Percentiles rank a stretch among this genome's conserved stretches.
Evolutionary conservation across 73 alveolate species (phyloP).

Genomic region (Effrenium voratum): DNA sequence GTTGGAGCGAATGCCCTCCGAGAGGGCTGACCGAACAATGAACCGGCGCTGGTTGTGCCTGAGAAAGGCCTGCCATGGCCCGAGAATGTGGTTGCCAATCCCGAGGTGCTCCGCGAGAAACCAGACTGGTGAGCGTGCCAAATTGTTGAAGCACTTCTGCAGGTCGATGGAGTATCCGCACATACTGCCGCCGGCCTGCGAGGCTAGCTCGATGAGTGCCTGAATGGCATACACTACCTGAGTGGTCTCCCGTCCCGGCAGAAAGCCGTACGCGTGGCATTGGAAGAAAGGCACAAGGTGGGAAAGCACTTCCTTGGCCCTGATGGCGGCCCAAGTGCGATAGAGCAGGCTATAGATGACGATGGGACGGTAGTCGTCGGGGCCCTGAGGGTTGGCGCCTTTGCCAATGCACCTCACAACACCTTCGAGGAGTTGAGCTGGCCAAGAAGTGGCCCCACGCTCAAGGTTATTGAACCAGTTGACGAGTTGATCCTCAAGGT

Average conservation of each 20-base stretch:
- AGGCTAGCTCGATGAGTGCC: not conserved
- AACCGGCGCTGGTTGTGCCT: not conserved
- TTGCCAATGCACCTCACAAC: not conserved
- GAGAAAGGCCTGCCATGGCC: too few relatives aligned
- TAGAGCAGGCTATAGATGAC: not conserved
- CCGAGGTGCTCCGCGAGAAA: not conserved
- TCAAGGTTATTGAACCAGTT: not conserved
- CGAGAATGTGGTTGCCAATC: too few relatives aligned
- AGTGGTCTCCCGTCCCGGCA: too few relatives aligned
- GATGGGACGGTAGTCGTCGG: not conserved
- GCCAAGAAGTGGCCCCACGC: not conserved
- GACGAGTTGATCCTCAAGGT: too few relatives aligned
- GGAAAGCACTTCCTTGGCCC: not conserved
- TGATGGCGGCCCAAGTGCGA: not conserved
- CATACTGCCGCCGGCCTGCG: not conserved
- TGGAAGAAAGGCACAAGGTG: not conserved
- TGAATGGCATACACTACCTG: not conserved
- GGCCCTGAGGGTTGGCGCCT: not conserved
- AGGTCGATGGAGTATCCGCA: not conserved
- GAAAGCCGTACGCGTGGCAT: not conserved
- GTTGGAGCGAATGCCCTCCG: not conserved
- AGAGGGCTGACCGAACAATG: not conserved
- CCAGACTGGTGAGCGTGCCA: not conserved
- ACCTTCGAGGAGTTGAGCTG: not conserved
- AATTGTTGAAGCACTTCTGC: not conserved